phyloP scores from a whole-genome alignment of 495 filamentous ascomycete species.

The Zalerion maritima region DNA sequence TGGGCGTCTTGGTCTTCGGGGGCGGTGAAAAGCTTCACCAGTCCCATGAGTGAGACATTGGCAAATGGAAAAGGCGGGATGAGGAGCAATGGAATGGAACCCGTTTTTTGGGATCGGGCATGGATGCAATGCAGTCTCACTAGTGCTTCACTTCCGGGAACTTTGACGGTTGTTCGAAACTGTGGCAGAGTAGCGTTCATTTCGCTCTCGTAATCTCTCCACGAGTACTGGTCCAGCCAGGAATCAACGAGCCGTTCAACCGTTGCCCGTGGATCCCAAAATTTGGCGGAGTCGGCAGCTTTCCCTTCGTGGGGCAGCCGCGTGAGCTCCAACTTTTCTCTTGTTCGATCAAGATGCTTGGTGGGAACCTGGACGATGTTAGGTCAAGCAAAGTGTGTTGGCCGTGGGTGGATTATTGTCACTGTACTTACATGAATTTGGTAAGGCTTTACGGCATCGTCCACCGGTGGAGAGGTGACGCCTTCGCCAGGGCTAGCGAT shows the following conservation, averaged over 20 bases:
- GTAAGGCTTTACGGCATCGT: slow-evolving; percentile 34
- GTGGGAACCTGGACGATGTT: slow-evolving; percentile 24
- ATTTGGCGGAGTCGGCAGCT: slow-evolving; percentile 23
- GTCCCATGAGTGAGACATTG: slow-evolving; percentile 49
- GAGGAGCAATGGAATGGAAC: slow-evolving; percentile 46
- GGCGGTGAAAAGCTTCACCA: slow-evolving; percentile 42
- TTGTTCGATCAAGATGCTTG: slow-evolving; percentile 36
- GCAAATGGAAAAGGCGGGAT: slow-evolving; percentile 57
- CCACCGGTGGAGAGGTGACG: too few relatives aligned
- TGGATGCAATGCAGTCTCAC: slow-evolving; percentile 41
- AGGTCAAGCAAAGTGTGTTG: not conserved
- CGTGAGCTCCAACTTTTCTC: slow-evolving; percentile 39
- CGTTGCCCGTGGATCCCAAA: slow-evolving; percentile 31
- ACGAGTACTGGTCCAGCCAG: slow-evolving; percentile 46
- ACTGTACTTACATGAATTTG: slow-evolving; percentile 31
- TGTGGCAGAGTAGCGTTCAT: slow-evolving; percentile 44
- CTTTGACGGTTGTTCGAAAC: slow-evolving; percentile 37
- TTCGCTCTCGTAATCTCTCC: slow-evolving; percentile 39
- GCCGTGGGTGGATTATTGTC: slow-evolving; percentile 1
- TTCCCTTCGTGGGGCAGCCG: slow-evolving; percentile 35
- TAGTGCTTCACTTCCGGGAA: slow-evolving; percentile 16
- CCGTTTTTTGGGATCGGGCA: slow-evolving; percentile 28
- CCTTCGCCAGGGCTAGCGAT: too few relatives aligned
- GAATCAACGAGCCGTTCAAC: slow-evolving; percentile 38
- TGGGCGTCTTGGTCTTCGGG: slow-evolving; percentile 30